Base-by-base conservation (phyloP, 495 filamentous ascomycete species). In the Collariella sp. region DNA sequence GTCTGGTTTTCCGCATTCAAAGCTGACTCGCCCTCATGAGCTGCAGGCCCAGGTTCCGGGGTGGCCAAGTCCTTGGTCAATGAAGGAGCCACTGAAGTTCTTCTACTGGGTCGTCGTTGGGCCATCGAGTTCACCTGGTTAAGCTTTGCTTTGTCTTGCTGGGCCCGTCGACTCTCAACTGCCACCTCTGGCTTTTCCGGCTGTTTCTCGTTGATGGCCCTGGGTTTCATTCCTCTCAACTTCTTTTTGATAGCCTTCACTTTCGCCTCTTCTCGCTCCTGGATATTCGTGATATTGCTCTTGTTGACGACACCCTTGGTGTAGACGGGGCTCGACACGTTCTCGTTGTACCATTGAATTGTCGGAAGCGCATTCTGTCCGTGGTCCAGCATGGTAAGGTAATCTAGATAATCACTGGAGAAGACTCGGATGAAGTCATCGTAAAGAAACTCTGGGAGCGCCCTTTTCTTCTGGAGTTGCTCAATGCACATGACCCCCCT, bases 361-460 rank as follows among this genome's bases (percentile, higher is more conserved):
- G 71, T 67, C 11, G 62, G 64, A 3, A 76, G 60, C 1, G 68
- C 52, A 6, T 50, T 51, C 2, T 61, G 20, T 0, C 54, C 19
- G 7, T 44, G 19, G 7, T 63, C 63, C 2, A 58, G 55, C 1
- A 56, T 44, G 13, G n/a, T 24, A 23, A 74, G 67, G 35, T 79
- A 78, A 0, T 61, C 50, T 0, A 71, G 26, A 49, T 73, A 80
- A 1, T 72, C 70, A 2, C 62, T 54, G n/a, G 67, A 64, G 55
- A 73, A 75, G 4, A 73, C 70, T 13, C 75, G 68, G 49, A 89
- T 72, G 59, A 86, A 86, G 52, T 89, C 85, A 62, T 89, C 86
- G 66, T 81, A 88, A 0, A 85, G 55, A 36, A 71, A 79, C 20
- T 72, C 57, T 20, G 72, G 54, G 23, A 83, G 51, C 16, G 66